A percentile compares a stretch with the other conserved stretches of the same genome.
Conservation (phyloP, 2,329 filamentous ascomycete genomes). For the Paraphoma chrysanthemicola region DNA sequence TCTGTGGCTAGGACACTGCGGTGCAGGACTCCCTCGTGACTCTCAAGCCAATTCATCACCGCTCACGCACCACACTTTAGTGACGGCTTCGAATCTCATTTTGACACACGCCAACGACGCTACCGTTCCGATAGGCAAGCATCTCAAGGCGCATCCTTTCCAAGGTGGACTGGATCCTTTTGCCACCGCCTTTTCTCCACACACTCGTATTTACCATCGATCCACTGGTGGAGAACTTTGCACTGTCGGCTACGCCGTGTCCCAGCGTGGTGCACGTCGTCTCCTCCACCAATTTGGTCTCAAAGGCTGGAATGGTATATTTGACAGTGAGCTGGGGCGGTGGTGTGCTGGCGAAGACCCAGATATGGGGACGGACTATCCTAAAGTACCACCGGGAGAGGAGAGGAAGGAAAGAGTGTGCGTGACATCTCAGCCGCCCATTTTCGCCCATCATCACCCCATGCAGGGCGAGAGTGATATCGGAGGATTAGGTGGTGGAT, state of each 20-base stretch:
- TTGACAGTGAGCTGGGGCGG: conserved; percentile 34
- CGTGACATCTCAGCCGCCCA: conserved; percentile 33
- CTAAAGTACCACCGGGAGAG: neutral
- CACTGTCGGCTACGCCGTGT: conserved; percentile 38
- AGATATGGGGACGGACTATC: conserved; percentile 17
- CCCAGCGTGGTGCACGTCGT: conserved; percentile 37
- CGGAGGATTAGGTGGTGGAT: conserved; percentile 38
- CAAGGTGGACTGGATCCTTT: conserved; percentile 34
- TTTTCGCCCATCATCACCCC: conserved; percentile 42
- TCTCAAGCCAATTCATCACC: neutral
- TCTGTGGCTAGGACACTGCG: conserved; percentile 49
- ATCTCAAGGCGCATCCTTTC: conserved; percentile 42
- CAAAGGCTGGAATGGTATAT: conserved; percentile 39
- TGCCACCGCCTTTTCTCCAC: conserved; percentile 28
- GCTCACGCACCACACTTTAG: conserved; percentile 6
- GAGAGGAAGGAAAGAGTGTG: conserved; percentile 30
- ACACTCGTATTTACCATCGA: conserved; percentile 38
- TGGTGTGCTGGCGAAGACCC: conserved; percentile 39
- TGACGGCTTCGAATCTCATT: conserved; percentile 23
- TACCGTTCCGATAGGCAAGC: conserved; percentile 27
- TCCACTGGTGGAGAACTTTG: conserved; percentile 36
- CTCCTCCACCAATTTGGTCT: conserved; percentile 39
- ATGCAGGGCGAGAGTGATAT: conserved; percentile 40
- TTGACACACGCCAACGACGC: conserved; percentile 30
- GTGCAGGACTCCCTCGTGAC: conserved; percentile 36